Evolutionary conservation across 768 basidiomycete species (phyloP).

Genomic region (Tubosaeta sp.): DNA sequence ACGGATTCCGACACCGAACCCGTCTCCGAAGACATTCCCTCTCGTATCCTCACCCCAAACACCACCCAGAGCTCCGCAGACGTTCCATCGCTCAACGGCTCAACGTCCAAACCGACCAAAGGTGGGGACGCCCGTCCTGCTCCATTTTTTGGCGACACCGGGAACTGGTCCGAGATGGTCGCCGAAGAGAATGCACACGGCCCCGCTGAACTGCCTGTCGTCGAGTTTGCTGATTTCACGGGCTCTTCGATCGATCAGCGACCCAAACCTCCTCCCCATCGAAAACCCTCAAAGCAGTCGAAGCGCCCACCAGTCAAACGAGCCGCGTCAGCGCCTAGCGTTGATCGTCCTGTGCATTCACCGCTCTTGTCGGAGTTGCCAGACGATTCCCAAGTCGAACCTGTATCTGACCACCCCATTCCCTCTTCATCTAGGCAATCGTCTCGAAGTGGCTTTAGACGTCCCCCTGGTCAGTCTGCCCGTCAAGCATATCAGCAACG

Average conservation of each 20-base stretch:
- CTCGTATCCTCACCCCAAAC: conserved; percentile 60
- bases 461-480: conserved; percentile 53
- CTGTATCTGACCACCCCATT: conserved; percentile 29
- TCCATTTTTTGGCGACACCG: conserved; percentile 51
- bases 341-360: conserved; percentile 20
- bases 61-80: conserved; percentile 60
- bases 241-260: conserved; percentile 30
- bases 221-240: conserved; percentile 68
- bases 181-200: conserved; percentile 64
- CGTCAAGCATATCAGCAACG: conserved; percentile 86
- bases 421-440: conserved; percentile 39
- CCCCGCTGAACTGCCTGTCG: conserved; percentile 66
- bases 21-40: conserved; percentile 57
- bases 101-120: conserved; percentile 23
- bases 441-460: conserved; percentile 26
- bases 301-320: conserved; percentile 36
- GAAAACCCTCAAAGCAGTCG: conserved; percentile 39
- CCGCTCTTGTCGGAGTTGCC: conserved; percentile 10
- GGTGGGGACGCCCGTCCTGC: conserved; percentile 31
- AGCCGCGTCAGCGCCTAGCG: conserved; percentile 33
- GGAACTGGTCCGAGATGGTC: conserved; percentile 85
- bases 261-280: conserved; percentile 33
- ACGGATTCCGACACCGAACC: conserved; percentile 73
- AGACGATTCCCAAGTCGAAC: conserved; percentile 14
- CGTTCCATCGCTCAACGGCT: conserved; percentile 25